Percentiles rank a stretch among this genome's conserved stretches.
These are phyloP conservation scores for Thelonectria blattea DNA, from an alignment of 2,329 filamentous ascomycete genomes.

Conservation along the genomic window DNA sequence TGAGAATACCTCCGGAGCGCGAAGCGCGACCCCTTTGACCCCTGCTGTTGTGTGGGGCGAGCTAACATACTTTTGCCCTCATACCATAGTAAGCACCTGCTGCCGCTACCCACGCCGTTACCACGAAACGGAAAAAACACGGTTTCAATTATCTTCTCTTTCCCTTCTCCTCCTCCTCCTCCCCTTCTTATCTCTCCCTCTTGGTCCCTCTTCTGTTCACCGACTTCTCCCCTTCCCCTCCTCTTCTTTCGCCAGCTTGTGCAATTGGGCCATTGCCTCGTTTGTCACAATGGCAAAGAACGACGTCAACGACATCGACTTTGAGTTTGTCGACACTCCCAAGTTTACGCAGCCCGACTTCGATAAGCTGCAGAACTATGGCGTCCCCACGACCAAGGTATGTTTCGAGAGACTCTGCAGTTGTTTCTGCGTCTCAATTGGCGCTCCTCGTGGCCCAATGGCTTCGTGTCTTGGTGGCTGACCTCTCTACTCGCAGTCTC, in stretches of 20 bases:
- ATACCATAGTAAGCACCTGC: constrained; percentile 4
- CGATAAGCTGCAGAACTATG: constrained; percentile 68
- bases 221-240: constrained; percentile 17
- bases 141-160: constrained; percentile 16
- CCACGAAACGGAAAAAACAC: constrained; percentile 29
- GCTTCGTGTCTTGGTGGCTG: background rate
- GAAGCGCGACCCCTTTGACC: too few species aligned
- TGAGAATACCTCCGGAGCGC: too few species aligned
- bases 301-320: constrained; percentile 44
- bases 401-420: constrained; percentile 1
- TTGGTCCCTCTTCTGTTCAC: constrained; percentile 19
- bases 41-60: too few species aligned
- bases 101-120: background rate
- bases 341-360: constrained; percentile 60
- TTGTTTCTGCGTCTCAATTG: constrained; percentile 38
- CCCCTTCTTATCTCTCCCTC: constrained; percentile 10
- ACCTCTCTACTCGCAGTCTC: constrained; percentile 33
- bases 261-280: constrained; percentile 27
- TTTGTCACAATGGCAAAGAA: constrained; percentile 45
- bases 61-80: too few species aligned
- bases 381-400: constrained; percentile 50
- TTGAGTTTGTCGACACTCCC: constrained; percentile 52
- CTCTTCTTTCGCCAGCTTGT: constrained; percentile 35
- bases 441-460: background rate
- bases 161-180: constrained; percentile 19